Evolutionary conservation across 108 stramenopile genomes (phyloP), one percentile per base, ranked within the genome.

Genomic region (Cyclotella atomus): DNA sequence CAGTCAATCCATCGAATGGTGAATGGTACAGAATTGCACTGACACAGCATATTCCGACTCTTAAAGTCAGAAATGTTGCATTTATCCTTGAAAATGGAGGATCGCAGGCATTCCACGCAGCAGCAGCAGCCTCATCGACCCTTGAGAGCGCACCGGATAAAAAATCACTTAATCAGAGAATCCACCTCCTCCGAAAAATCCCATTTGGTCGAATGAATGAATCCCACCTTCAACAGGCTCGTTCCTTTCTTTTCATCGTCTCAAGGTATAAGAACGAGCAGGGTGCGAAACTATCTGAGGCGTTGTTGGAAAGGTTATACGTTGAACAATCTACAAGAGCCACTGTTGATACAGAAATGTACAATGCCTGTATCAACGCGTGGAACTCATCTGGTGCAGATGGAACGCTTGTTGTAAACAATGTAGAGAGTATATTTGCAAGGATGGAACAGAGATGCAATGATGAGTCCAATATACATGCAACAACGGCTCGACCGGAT

Each of bases 291-390:
- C 24, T 79, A 14, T 27, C 65, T 14, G 78, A 79, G 19, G 57
- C 55, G 21, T 38, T 79, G 47, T 20, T 79, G 29, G 78, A 79
- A 33, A 35, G 71, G 10, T 17, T 79, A 21, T 35, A 71, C 46
- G 24, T 52, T 30, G 78, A 79, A 53, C 33, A 54, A 23, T 29
- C 43, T 29, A 57, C 70, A 3, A 23, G 44, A 12, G 49, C 73
- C 12, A 16, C 45, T 16, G 49, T 80, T 10, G 71, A 72, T 27
- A 23, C 79, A 23, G 71, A 73, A 7, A 80, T 80, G 79, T 80
- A 80, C 71, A 80, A 80, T 62, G 59, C 65, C 0, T 68, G 65
- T 66, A 80, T 80, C 66, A 12, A 61, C 52, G 79, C 79, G 7
- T 80, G 79, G 79, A 80, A 72, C 29, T 38, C 46, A 20, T 68